These are phyloP conservation scores for Meira miltonrushii DNA, from an alignment of 1,284 basidiomycete species.

Conservation along the genomic window DNA sequence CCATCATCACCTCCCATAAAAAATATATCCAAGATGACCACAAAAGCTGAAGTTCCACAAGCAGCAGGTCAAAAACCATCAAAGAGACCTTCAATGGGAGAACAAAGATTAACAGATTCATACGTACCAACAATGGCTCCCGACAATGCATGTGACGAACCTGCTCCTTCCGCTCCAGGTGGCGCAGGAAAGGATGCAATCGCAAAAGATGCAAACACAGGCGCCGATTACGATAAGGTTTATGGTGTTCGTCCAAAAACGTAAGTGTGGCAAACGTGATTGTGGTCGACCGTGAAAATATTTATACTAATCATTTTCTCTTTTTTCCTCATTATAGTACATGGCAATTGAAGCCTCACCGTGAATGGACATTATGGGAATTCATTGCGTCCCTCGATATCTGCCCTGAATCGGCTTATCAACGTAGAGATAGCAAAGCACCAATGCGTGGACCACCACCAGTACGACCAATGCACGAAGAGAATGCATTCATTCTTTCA, in stretches of 20 bases:
- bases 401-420: slow-evolving; percentile 31
- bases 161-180: slow-evolving; percentile 31
- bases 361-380: slow-evolving; percentile 38
- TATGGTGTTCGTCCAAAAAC: slow-evolving; percentile 46
- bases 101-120: slow-evolving; percentile 29
- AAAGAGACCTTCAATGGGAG: slow-evolving; percentile 23
- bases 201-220: slow-evolving; percentile 28
- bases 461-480: slow-evolving; percentile 30
- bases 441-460: slow-evolving; percentile 38
- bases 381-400: slow-evolving; percentile 36
- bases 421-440: slow-evolving; percentile 20
- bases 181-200: slow-evolving; percentile 41
- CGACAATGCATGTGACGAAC: slow-evolving; percentile 43
- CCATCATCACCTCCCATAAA: neutral
- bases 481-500: slow-evolving; percentile 39
- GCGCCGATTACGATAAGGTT: slow-evolving; percentile 38
- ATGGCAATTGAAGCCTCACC: slow-evolving; percentile 40
- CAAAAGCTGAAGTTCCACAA: slow-evolving; percentile 17
- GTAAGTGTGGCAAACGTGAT: neutral
- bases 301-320: neutral
- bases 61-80: slow-evolving; percentile 23
- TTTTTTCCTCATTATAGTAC: slow-evolving; percentile 13
- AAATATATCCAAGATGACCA: slow-evolving; percentile 5
- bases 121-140: slow-evolving; percentile 32
- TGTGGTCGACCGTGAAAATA: no score